Percentiles rank a stretch among this genome's conserved stretches.
Evolutionary conservation across 108 stramenopile species (phyloP).

Genomic region (Skeletonema potamos): DNA sequence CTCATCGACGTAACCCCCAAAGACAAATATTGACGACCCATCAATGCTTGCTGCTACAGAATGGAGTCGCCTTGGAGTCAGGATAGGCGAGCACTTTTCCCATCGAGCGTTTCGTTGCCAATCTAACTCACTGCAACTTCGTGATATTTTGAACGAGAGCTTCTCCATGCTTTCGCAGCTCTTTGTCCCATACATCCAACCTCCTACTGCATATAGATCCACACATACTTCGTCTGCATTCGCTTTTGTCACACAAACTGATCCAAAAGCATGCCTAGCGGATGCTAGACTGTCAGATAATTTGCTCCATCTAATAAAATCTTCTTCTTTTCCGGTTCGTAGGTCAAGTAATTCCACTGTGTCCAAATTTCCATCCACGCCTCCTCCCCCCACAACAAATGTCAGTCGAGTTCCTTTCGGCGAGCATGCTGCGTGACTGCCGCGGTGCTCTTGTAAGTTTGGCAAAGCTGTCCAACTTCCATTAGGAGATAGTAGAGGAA

Average conservation of each 20-base stretch:
- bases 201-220: slow-evolving; percentile 23
- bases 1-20: slow-evolving; percentile 32
- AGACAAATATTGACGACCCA: slow-evolving; percentile 27
- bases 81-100: slow-evolving; percentile 22
- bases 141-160: slow-evolving; percentile 3
- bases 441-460: slow-evolving; percentile 28
- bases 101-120: slow-evolving; percentile 4
- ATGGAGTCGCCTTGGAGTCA: slow-evolving; percentile 31
- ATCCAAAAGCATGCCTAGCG: slow-evolving; percentile 34
- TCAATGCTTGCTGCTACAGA: slow-evolving; percentile 25
- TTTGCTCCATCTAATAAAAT: slow-evolving; percentile 17
- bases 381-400: slow-evolving; percentile 33
- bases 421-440: slow-evolving; percentile 31
- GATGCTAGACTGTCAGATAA: slow-evolving; percentile 19
- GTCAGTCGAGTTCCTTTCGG: slow-evolving; percentile 13
- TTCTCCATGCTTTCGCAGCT: slow-evolving; percentile 27
- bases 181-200: slow-evolving; percentile 33
- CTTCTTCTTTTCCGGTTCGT: neutral
- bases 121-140: neutral
- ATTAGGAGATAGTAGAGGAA: slow-evolving; percentile 1
- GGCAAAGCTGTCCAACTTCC: slow-evolving; percentile 19
- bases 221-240: neutral
- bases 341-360: slow-evolving; percentile 24
- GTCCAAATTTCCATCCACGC: slow-evolving; percentile 34
- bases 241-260: slow-evolving; percentile 12